These are phyloP conservation scores for Phytophthora macrochlamydospora DNA, from an alignment of 352 stramenopile species.

Conservation along the genomic window DNA sequence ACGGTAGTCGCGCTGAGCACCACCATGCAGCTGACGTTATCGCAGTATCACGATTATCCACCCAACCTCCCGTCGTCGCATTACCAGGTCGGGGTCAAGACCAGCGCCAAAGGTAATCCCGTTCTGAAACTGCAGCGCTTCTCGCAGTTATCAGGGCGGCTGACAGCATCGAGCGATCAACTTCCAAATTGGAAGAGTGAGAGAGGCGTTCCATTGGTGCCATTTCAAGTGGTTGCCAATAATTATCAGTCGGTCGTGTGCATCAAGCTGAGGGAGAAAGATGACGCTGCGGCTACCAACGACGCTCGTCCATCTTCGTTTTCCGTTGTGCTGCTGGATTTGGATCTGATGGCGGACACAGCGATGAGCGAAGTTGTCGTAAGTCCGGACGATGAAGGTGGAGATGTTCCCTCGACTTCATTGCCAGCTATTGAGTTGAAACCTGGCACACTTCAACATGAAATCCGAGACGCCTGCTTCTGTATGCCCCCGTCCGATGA, in stretches of 20 bases:
- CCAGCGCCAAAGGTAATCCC: slow-evolving; percentile 23
- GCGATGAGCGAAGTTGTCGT: slow-evolving; percentile 18
- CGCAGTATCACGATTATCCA: slow-evolving; percentile 75
- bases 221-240: slow-evolving; percentile 52
- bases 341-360: slow-evolving; percentile 18
- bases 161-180: slow-evolving; percentile 41
- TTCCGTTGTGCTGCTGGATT: slow-evolving; percentile 54
- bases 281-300: slow-evolving; percentile 17
- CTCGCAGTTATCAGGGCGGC: slow-evolving; percentile 43
- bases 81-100: slow-evolving; percentile 42
- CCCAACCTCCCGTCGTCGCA: slow-evolving; percentile 42
- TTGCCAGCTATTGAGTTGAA: slow-evolving; percentile 35
- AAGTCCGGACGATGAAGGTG: slow-evolving; percentile 31
- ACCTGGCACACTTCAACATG: slow-evolving; percentile 35
- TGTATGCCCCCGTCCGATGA: slow-evolving; percentile 25
- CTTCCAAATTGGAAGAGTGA: slow-evolving; percentile 68
- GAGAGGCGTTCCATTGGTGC: slow-evolving; percentile 47
- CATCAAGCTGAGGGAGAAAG: slow-evolving; percentile 51
- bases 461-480: slow-evolving; percentile 69
- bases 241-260: slow-evolving; percentile 48
- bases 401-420: slow-evolving; percentile 6
- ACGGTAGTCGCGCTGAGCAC: slow-evolving; percentile 25
- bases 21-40: slow-evolving; percentile 50
- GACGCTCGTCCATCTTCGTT: slow-evolving; percentile 16
- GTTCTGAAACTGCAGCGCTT: slow-evolving; percentile 57